Base-by-base conservation (phyloP, 768 basidiomycete genomes). In the Baorangia bicolor region DNA sequence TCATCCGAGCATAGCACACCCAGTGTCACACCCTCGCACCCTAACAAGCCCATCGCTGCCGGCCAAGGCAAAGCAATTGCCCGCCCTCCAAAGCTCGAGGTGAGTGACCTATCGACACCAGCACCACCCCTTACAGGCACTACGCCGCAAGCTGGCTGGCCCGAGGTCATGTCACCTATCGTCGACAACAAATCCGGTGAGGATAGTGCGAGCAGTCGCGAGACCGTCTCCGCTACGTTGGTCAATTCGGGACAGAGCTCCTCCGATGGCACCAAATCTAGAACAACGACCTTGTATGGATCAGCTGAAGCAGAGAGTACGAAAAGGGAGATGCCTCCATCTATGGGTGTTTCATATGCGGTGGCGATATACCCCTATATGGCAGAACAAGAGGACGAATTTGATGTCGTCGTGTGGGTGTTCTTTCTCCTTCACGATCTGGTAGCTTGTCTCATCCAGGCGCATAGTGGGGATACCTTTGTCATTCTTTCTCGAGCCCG, bases 291-390 rank as follows among this genome's bases (percentile, higher is more conserved):
- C 9, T 42, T 37, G 23, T 51, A 58, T 20, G 63, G 59, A 31
- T 63, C 63, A 4, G 39, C 43, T 14, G 76, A 77, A 9, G 64
- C 69, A 42, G 77, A 78, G 40, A 63, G 65, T 37, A 66, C 70
- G 25, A 69, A 61, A 34, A 62, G 77, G 52, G 81, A 82, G 49
- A 77, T 78, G 28, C 77, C 78, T 47, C 64, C 76, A 37, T 61
- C 74, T 2, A 73, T 71, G 61, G 86, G 84, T 14, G 80, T 94
- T 20, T 94, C 94, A 12, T 99, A 97, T 66, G 95, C 96, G 2
- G 92, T 99, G 33, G 94, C 95, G 30, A 98, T 98, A 62, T 98
- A 99, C 68, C 97, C 97, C 42, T 98, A 99, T 71, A 90, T 95
- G 84, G 94, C 96, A 7, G 97, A 98, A 72, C 89, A 97, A 69